Conservation (phyloP, 768 basidiomycete species). For the Agaricus subrufescens region DNA sequence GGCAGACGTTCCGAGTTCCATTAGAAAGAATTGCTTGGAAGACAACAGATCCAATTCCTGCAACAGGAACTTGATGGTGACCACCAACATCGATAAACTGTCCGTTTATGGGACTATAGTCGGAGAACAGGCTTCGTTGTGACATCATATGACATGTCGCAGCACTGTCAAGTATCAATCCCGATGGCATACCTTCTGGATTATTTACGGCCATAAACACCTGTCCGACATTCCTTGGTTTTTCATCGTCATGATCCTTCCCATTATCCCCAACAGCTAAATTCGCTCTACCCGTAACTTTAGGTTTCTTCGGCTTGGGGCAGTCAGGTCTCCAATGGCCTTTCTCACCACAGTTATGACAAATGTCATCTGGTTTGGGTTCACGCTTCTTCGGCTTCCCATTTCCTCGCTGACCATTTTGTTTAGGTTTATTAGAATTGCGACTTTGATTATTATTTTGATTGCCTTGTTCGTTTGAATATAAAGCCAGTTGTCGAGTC, state of each 20-base stretch:
- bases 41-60: slow-evolving; percentile 10
- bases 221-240: too few species aligned
- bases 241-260: slow-evolving; percentile 6
- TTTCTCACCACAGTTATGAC: slow-evolving; percentile 12
- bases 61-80: slow-evolving; percentile 10
- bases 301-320: slow-evolving; percentile 12
- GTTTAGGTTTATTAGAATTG: too few species aligned
- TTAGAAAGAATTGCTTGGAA: slow-evolving; percentile 8
- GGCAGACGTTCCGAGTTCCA: slow-evolving; percentile 5
- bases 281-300: slow-evolving; percentile 10
- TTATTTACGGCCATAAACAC: too few species aligned
- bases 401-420: not conserved
- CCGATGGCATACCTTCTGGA: not conserved
- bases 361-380: slow-evolving; percentile 13
- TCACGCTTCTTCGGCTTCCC: not conserved
- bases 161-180: slow-evolving; percentile 11
- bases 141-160: slow-evolving; percentile 16
- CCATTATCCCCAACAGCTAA: slow-evolving; percentile 1
- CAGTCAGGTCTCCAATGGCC: slow-evolving; percentile 16
- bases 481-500: too few species aligned
- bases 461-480: not conserved
- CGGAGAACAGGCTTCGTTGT: slow-evolving; percentile 9
- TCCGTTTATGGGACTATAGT: not conserved
- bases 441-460: not conserved
- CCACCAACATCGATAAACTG: slow-evolving; percentile 16